Evolutionary conservation across 106 monocot genomes (phyloP), one percentile per base, ranked within the genome.

Genomic region (Dendrobium nobile): DNA sequence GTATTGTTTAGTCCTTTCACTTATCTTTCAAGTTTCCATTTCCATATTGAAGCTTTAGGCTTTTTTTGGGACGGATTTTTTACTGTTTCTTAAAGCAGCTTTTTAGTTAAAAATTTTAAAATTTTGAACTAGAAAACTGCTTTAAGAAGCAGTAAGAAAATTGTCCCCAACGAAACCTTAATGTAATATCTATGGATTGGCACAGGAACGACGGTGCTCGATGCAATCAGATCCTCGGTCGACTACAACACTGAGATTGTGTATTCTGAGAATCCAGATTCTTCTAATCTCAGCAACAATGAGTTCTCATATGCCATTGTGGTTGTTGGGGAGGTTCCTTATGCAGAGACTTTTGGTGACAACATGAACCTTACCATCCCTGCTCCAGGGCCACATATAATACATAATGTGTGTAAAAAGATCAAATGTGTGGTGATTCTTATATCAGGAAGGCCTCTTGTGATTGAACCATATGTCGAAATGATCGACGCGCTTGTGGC

Each of bases 401-500:
- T 90, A 40, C 65, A 82, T 79, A 75, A 79, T 4, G 84, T 90
- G n/a, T 90, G 90, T 22, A 47, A 75, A 41, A 80, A 74, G 0
- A 77, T 83, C 56, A 79, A 78, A 54, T 90, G 90, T 56, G 87
- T 59, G 0, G 87, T 88, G 0, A 77, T 90, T 5, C 40, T 90
- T 33, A 70, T 90, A 64, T 85, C 87, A 0, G 90, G 90, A 18
- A 67, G 90, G 72, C 90, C 90, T 1, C 79, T 90, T 54, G 90
- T 88, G 54, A 87, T 90, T 1, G 81, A 90, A 40, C 87, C 85
- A 1, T 88, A 85, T 45, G 42, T 90, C 13, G 16, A 31, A 4
- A n/a, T 18, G n/a, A 84, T 88, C n/a, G 90, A 84, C 68, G 90
- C 90, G 5, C 79, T 90, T 9, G 87, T 90, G 9, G 90, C 87